phyloP scores from a whole-genome alignment of 2,329 filamentous ascomycete genomes.

The Ophiocordyceps polyrhachis-furcata region DNA sequence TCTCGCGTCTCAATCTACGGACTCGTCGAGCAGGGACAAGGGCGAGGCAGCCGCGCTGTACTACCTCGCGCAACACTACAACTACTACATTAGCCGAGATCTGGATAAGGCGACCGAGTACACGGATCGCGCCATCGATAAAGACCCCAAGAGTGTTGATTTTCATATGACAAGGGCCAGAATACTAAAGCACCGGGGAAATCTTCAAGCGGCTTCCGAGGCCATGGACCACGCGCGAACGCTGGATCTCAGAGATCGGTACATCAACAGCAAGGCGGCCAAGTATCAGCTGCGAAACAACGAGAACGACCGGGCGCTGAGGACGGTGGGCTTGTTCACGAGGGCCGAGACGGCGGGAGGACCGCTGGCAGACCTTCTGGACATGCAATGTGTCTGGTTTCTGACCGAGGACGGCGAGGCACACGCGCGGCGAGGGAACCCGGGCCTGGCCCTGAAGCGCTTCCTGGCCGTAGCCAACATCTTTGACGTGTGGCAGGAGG shows the following conservation, averaged over 20 bases:
- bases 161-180: constrained; percentile 91
- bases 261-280: constrained; percentile 95
- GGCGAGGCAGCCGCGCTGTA: constrained; percentile 72
- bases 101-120: constrained; percentile 64
- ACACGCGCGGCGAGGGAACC: constrained; percentile 62
- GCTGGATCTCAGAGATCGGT: constrained; percentile 77
- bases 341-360: constrained; percentile 77
- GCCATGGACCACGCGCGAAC: constrained; percentile 75
- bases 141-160: constrained; percentile 67
- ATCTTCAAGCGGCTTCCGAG: constrained; percentile 61
- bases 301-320: constrained; percentile 67
- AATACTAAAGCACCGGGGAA: constrained; percentile 80
- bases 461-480: constrained; percentile 80
- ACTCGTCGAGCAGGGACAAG: constrained; percentile 26
- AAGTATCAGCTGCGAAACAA: constrained; percentile 94
- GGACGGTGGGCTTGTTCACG: constrained; percentile 88
- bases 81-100: constrained; percentile 75
- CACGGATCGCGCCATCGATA: constrained; percentile 65
- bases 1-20: constrained; percentile 36
- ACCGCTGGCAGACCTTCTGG: constrained; percentile 73
- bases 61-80: constrained; percentile 93
- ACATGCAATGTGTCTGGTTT: constrained; percentile 99
- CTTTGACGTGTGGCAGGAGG: constrained; percentile 94
- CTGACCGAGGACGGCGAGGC: constrained; percentile 89
- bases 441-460: constrained; percentile 76